Base-by-base conservation (phyloP, 805 yeast species). In the Teunomyces pallodes region DNA sequence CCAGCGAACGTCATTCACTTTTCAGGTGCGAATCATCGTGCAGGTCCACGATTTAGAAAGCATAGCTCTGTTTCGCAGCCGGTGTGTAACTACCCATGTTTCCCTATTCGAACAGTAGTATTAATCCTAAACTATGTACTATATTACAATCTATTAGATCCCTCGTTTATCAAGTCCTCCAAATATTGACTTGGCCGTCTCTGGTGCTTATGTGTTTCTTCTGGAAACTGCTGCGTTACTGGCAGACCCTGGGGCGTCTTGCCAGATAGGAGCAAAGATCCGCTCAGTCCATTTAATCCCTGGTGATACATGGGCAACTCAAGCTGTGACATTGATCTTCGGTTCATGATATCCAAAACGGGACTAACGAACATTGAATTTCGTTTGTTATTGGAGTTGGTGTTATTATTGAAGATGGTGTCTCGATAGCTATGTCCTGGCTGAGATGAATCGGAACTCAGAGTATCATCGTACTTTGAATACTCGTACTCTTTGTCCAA, bases 291-390 rank as follows among this genome's bases (percentile, higher is more conserved):
- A 38, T 38, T 38, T 28, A 38, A 39, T 45, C 49, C 41, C 28
- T 38, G 41, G 38, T 56, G 57, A 30, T 53, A 48, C 17, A 54
- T 36, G 2, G 62, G 62, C 30, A 56, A 51, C 14, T 50, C 54
- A 12, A 50, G 42, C 31, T 54, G 55, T 5, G 57, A 52, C 24
- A 31, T 32, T 14, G 47, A 43, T 42, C 43, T 50, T 43, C 45
- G 49, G 29, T 42, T 48, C 62, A 64, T 62, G 36, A 75, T 53
- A 47, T 76, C 66, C 50, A 71, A 70, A 3, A 80, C 77, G 2
- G 84, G 84, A 24, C 82, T 77, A 14, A 80, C 67, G 49, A 77
- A 78, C 76, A 80, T 66, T 4, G 82, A 77, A 9, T 65, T 62
- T 50, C 82, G 58, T 16, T 67, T 61, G 38, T 50, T 52, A 10